Base-by-base conservation (phyloP, 257 asterid genomes). In the Fraxinus americana region DNA sequence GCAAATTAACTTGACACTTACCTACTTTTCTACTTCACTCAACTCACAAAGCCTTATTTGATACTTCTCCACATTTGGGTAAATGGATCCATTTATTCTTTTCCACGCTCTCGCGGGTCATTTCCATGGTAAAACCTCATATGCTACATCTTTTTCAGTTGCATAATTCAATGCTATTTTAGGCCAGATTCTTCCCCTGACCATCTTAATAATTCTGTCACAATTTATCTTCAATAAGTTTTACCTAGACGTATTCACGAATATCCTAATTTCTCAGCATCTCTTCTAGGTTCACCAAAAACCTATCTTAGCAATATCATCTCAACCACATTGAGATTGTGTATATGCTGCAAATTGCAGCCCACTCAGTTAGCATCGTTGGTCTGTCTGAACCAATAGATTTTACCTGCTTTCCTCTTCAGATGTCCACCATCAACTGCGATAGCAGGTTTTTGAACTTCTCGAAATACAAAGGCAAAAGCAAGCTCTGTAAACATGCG, bases 391-490 rank as follows among this genome's bases (percentile, higher is more conserved):
- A 63, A 63, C 72, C 57, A 69, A 59, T 61, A 78, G 29, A 77
- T 68, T 71, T 29, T 89, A 93, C 99, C 99, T 82, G 96, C 83
- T 87, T 96, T 96, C 88, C 98, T 91, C 93, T 96, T 93, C 74
- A 92, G 81, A 74, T 77, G 70, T 38, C 87, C 82, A 39, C 83
- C 81, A 78, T 88, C 97, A 73, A 81, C 73, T 41, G 75, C 63
- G 77, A 76, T 61, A 73, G 87, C 41, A 48, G 86, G 77, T 70
- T 76, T 83, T 74, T 79, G 82, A 78, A 88, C 92, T 87, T 96
- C 99, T 71, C 98, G 96, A 81, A 83, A 96, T 72, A 96, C 99
- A 90, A 91, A 96, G 74, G 98, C 98, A 89, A 77, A 89, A 39
- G 98, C 97, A 80, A 66, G 86, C 68, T 88, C 99, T 96, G 91